Evolutionary conservation across 495 filamentous ascomycete species (phyloP), one percentile per base, ranked within the genome.

Genomic region (Acidiella bohemica): DNA sequence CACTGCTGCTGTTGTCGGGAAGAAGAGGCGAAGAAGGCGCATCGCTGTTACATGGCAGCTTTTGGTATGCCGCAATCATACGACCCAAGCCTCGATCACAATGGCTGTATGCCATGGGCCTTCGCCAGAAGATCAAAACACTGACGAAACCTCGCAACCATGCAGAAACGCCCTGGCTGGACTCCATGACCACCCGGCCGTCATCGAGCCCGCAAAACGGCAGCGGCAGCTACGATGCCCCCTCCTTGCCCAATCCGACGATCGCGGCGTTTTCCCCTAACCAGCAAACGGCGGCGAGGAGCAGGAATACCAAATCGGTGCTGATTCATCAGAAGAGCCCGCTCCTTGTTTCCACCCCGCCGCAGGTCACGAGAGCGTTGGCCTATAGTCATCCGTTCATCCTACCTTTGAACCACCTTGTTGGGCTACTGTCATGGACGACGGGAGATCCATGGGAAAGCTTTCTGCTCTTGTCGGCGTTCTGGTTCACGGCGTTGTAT

Each of bases 241-340:
- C 23, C 16, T 39, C 39, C 27, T 69, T 76, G 59, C 67, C 62
- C 43, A 73, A 80, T 29, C 76, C 82, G 13, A 92, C 84, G 13
- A 67, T 80, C 49, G 85, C 84, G 43, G 67, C 81, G 35, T 99
- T 99, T 65, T 84, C 88, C 19, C 86, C 90, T 8, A 46, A 42
- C 29, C 43, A 46, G 26, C 42, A 51, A 34, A 45, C 47, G 2
- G 28, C 46, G 12, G 20, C 41, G n/a, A 37, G 19, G 22, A 22
- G 70, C 22, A 35, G 26, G 9, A 42, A 24, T 11, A 9, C 27
- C 5, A 18, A 4, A 4, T 40, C 84, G 42, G 82, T 96, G 50
- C 75, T 96, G 39, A 87, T 99, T 1, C 86, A 96, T 59, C 86
- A 90, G 57, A 99, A 96, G 61, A 92, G 83, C 3, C 90, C 92